These are phyloP conservation scores for Colletotrichum acutatum DNA, from an alignment of 2,329 filamentous ascomycete genomes.

Conservation along the genomic window DNA sequence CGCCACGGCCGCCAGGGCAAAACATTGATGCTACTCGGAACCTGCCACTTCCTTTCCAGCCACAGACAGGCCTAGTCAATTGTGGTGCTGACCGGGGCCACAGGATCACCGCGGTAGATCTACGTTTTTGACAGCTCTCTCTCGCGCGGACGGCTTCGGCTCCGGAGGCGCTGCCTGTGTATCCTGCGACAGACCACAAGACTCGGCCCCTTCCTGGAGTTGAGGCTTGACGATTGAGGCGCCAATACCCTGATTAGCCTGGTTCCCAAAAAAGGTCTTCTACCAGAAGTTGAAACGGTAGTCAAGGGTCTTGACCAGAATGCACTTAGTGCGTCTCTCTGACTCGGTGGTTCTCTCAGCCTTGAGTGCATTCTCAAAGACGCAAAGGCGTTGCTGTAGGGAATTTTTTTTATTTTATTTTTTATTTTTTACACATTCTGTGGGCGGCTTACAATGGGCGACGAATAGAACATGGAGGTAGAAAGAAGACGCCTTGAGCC, in stretches of 20 bases:
- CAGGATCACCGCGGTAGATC: conserved; percentile 33
- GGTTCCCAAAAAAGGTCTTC: conserved; percentile 24
- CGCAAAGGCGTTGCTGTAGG: not conserved
- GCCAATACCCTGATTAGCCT: conserved; percentile 9
- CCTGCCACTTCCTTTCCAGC: conserved; percentile 33
- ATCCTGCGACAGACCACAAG: conserved; percentile 14
- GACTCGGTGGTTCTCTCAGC: conserved; percentile 19
- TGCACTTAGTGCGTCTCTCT: conserved; percentile 15
- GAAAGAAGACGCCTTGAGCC: not conserved
- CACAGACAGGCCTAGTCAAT: conserved; percentile 31
- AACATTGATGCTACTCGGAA: conserved; percentile 36
- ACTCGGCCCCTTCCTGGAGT: conserved; percentile 29
- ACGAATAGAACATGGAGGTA: not conserved
- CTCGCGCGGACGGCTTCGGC: conserved; percentile 33
- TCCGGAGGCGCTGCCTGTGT: conserved; percentile 21
- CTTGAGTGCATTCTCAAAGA: conserved; percentile 1
- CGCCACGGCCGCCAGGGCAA: conserved; percentile 32
- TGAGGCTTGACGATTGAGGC: conserved; percentile 27
- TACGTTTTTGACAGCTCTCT: conserved; percentile 35
- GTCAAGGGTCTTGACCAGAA: conserved; percentile 15
- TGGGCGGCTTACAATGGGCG: conserved; percentile 9
- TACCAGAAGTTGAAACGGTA: conserved; percentile 34
- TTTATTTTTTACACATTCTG: not conserved
- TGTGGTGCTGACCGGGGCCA: conserved; percentile 28
- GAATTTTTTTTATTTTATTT: too few species aligned